A percentile compares a stretch with the other conserved stretches of the same genome.
phyloP scores from a whole-genome alignment of 2,329 filamentous ascomycete species.

The Aspergillus brunneoviolaceus region DNA sequence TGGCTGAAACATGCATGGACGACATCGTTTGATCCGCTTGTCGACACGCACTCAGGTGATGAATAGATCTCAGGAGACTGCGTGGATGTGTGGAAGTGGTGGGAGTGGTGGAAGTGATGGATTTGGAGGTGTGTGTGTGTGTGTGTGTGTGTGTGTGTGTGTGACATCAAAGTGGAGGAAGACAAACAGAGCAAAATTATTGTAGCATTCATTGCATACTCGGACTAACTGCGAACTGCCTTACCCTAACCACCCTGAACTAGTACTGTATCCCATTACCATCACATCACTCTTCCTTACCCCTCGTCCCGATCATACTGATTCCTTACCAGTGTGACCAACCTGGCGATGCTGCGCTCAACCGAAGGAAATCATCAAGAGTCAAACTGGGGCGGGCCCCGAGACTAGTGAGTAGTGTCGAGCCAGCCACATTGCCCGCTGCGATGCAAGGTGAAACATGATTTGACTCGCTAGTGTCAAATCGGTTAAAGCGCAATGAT shows the following conservation, averaged over 20 bases:
- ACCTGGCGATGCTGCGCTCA: neutral
- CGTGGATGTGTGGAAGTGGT: too few relatives aligned
- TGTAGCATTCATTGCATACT: too few relatives aligned
- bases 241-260: neutral
- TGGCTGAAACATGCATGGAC: neutral
- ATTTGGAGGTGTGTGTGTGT: too few relatives aligned
- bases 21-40: neutral
- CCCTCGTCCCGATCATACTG: neutral
- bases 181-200: too few relatives aligned
- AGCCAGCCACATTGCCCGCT: slow-evolving; percentile 17
- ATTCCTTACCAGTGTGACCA: neutral
- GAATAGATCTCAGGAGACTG: neutral
- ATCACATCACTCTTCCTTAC: neutral
- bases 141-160: too few relatives aligned
- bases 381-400: neutral
- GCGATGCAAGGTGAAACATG: slow-evolving; percentile 18
- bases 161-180: too few relatives aligned
- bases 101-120: too few relatives aligned
- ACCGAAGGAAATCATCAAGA: neutral
- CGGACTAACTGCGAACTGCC: too few relatives aligned
- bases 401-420: slow-evolving; percentile 4
- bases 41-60: neutral
- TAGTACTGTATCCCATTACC: neutral
- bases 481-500: slow-evolving; percentile 6
- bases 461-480: neutral